phyloP scores from a whole-genome alignment of 192 early-diverging fungal genomes.

The Rhizophagus clarus region DNA sequence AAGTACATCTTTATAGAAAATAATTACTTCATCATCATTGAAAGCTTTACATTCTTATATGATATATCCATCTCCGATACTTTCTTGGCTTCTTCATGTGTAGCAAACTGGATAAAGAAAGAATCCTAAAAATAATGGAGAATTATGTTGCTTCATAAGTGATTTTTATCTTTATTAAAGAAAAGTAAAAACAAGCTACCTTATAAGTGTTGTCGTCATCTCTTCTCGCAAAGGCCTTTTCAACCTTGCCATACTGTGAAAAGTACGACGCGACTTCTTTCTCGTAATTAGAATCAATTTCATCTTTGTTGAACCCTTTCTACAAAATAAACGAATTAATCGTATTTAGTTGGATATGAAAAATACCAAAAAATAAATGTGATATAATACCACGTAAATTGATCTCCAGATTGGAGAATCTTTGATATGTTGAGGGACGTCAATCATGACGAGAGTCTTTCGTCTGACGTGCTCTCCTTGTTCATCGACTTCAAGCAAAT shows the following conservation, averaged over 20 bases:
- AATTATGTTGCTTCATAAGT: background rate
- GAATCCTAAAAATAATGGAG: slow-evolving; percentile 44
- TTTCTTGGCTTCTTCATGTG: slow-evolving; percentile 52
- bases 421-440: slow-evolving; percentile 21
- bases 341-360: background rate
- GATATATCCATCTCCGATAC: slow-evolving; percentile 44
- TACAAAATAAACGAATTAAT: slow-evolving; percentile 28
- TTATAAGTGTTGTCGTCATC: slow-evolving; percentile 38
- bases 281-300: slow-evolving; percentile 34
- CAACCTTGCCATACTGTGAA: slow-evolving; percentile 46
- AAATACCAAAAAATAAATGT: background rate
- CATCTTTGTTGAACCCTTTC: slow-evolving; percentile 43
- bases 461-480: slow-evolving; percentile 49
- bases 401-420: slow-evolving; percentile 30
- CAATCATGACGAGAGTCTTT: slow-evolving; percentile 30
- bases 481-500: slow-evolving; percentile 57
- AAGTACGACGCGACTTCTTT: slow-evolving; percentile 47
- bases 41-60: slow-evolving; percentile 45
- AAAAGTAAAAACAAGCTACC: background rate
- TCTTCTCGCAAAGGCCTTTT: slow-evolving; percentile 40
- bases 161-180: background rate
- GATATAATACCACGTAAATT: slow-evolving; percentile 53
- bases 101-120: slow-evolving; percentile 56
- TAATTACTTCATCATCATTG: slow-evolving; percentile 50
- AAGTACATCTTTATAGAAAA: background rate